Percentiles rank a stretch among this genome's conserved stretches.
Evolutionary conservation across 1,139 yeast species (phyloP).

Genomic region (Suhomyces bribrorum): DNA sequence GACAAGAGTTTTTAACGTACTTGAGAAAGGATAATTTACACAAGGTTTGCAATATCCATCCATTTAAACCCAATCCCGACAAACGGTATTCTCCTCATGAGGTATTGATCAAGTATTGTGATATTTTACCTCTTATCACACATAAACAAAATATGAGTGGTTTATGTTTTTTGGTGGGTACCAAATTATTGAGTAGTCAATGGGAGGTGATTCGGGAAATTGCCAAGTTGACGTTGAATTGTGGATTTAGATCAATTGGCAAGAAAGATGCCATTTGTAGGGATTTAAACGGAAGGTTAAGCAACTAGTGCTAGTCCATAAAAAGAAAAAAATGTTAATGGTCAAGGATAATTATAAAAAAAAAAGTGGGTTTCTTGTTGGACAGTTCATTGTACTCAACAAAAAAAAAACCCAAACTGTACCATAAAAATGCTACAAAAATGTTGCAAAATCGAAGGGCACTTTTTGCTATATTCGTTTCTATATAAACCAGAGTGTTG

Average conservation of each 20-base stretch:
- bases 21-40: conserved; percentile 23
- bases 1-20: conserved; percentile 30
- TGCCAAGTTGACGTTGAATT: conserved; percentile 56
- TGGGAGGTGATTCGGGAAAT: conserved; percentile 65
- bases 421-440: too few relatives aligned
- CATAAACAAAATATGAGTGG: conserved; percentile 56
- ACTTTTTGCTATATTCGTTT: too few relatives aligned
- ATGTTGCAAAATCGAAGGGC: too few relatives aligned
- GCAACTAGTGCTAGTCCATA: conserved; percentile 9
- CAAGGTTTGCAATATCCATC: conserved; percentile 28
- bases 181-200: conserved; percentile 53
- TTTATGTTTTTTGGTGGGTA: conserved; percentile 29
- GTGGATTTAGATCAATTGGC: conserved; percentile 60
- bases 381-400: too few relatives aligned
- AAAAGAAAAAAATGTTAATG: too few relatives aligned
- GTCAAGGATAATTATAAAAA: too few relatives aligned
- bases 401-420: too few relatives aligned
- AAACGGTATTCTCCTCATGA: conserved; percentile 31
- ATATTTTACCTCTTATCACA: conserved; percentile 41
- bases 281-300: conserved; percentile 45
- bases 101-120: conserved; percentile 40
- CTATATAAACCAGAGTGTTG: too few relatives aligned
- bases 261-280: conserved; percentile 48
- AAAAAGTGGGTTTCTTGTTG: too few relatives aligned
- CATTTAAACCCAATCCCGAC: conserved; percentile 27